phyloP scores from a whole-genome alignment of 106 monocot genomes.

The Dendrobium huoshanense region DNA sequence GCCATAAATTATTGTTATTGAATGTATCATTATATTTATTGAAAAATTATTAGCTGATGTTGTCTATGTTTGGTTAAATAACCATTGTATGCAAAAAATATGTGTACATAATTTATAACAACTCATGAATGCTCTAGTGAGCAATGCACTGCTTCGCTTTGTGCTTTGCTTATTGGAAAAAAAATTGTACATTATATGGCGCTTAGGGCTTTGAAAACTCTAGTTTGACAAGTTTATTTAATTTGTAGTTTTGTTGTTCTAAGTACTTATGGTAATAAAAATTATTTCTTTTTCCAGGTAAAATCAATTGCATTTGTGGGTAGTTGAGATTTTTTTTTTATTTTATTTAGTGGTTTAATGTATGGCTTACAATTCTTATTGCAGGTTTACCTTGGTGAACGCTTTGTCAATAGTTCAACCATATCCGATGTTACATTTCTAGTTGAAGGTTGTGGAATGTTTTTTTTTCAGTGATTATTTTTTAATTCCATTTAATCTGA shows the following conservation, averaged over 20 bases:
- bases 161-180: too few species aligned
- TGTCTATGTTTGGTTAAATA: too few species aligned
- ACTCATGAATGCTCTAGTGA: too few species aligned
- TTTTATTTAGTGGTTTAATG: neutral
- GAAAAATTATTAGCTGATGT: too few species aligned
- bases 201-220: too few species aligned
- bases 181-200: too few species aligned
- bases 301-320: neutral
- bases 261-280: neutral
- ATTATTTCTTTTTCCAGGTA: neutral
- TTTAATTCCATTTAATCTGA: neutral
- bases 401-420: slow-evolving; percentile 82
- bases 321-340: neutral
- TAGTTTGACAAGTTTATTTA: neutral
- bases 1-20: too few species aligned
- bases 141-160: too few species aligned
- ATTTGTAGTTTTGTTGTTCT: neutral
- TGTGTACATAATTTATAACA: too few species aligned
- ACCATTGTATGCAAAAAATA: too few species aligned
- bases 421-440: slow-evolving; percentile 97
- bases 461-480: neutral
- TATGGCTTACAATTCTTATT: slow-evolving; percentile 3
- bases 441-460: slow-evolving; percentile 71
- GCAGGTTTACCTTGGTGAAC: slow-evolving; percentile 96
- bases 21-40: too few species aligned